Evolutionary conservation across 169 alveolate species (phyloP).

Genomic region (Plasmodium gaboni): DNA sequence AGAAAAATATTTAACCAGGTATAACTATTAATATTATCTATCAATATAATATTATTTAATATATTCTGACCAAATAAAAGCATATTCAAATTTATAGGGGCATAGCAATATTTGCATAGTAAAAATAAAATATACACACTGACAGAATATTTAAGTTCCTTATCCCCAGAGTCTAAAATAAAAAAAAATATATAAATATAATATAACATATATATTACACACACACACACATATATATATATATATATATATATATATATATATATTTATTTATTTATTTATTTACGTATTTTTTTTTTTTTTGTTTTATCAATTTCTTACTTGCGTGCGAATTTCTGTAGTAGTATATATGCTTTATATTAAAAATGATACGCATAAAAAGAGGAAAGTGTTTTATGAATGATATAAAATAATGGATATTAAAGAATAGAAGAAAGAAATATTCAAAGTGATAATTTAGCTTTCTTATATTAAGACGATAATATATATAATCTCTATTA

Average conservation of each 20-base stretch:
- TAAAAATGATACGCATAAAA: conserved; percentile 23
- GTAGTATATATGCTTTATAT: conserved; percentile 38
- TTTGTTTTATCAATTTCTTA: neutral
- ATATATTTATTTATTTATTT: neutral
- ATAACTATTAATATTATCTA: conserved; percentile 53
- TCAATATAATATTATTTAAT: conserved; percentile 42
- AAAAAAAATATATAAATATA: neutral
- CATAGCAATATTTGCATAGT: conserved; percentile 55
- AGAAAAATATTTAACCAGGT: conserved; percentile 52
- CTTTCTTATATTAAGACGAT: conserved; percentile 13
- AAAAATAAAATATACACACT: conserved; percentile 45
- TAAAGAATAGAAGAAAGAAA: conserved; percentile 20
- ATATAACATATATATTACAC: neutral
- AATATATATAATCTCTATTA: conserved; percentile 30
- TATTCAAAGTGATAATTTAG: conserved; percentile 30
- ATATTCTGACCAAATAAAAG: conserved; percentile 46
- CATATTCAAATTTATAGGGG: conserved; percentile 58
- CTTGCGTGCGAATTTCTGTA: neutral
- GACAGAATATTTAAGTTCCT: conserved; percentile 33
- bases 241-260: conserved; percentile 1
- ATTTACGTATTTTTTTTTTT: neutral
- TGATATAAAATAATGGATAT: conserved; percentile 27
- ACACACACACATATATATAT: neutral
- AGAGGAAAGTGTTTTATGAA: conserved; percentile 37
- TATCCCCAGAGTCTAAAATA: neutral